Evolutionary conservation across 257 asterid genomes (phyloP), one percentile per base, ranked within the genome.

Genomic region (Parsonsia alboflavescens): DNA sequence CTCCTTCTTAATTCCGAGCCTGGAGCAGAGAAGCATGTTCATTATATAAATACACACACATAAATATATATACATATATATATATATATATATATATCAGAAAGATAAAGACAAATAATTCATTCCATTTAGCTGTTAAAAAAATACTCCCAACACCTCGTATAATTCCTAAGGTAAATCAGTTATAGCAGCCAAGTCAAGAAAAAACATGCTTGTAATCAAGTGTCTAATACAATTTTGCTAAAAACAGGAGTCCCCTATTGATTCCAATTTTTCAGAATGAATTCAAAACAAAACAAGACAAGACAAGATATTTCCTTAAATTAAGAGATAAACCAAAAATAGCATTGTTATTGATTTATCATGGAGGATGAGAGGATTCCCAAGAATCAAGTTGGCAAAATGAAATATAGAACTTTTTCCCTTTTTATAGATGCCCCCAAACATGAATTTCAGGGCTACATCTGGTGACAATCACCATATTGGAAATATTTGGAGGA

Each of bases 1-100:
- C 48, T 72, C 75, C 48, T 41, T 72, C 49, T 11, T 42, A 15
- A 72, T 65, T 17, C 70, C 70, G 28, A 65, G 50, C 22, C 70
- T 65, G 70, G 50, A 65, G 3, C 15, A 65, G 39, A 26, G 49
- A 39, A 39, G 28, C 2, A 65, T 39, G 70, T 19, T 7, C 30
- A 65, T 39, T 39, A 39, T 24, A 39, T 26, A 33, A 1, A 33
- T 33, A n/a, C n/a, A n/a, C n/a, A n/a, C n/a, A n/a, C n/a, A 33
- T 33, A 33, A 33, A 33, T 33, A 33, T 3, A 13, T 36, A 64
- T 17, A n/a, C 24, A 17, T 39, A 19, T 36, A 9, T 39, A 12
- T 36, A 33, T 3, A 13, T 36, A 64, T 17, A n/a, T 10, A 17
- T 39, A 19, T 36, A 9, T 39, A 12, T 36, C n/a, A 0, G 2